phyloP scores from a whole-genome alignment of 768 basidiomycete genomes.

The Lanmaoa rubissima region DNA sequence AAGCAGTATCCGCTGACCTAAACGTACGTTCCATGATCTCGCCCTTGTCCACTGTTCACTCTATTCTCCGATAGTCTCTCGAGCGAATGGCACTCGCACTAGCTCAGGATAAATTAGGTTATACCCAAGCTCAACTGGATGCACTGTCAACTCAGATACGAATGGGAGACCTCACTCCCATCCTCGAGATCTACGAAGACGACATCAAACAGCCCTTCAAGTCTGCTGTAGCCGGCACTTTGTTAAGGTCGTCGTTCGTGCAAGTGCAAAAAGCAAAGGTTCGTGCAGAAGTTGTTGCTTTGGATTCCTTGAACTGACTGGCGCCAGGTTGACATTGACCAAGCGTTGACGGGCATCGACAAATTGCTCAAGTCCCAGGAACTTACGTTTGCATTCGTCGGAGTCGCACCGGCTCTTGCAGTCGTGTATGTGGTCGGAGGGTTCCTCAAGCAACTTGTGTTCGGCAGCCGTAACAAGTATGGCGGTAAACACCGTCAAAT shows the following conservation, averaged over 20 bases:
- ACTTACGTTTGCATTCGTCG: slow-evolving; percentile 94
- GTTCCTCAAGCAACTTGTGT: slow-evolving; percentile 50
- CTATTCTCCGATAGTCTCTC: slow-evolving; percentile 57
- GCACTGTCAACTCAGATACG: slow-evolving; percentile 63
- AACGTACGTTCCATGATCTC: slow-evolving; percentile 47
- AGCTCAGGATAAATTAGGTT: slow-evolving; percentile 75
- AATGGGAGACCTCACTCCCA: slow-evolving; percentile 81
- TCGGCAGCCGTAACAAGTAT: slow-evolving; percentile 48
- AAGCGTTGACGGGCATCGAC: slow-evolving; percentile 88
- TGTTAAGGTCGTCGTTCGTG: slow-evolving; percentile 83
- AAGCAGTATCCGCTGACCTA: slow-evolving; percentile 83
- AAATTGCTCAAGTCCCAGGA: slow-evolving; percentile 92
- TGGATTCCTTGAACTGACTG: not conserved
- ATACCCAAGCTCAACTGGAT: slow-evolving; percentile 60
- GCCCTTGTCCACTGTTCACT: not conserved
- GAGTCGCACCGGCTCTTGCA: slow-evolving; percentile 85
- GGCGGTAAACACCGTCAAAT: slow-evolving; percentile 56
- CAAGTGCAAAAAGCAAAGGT: slow-evolving; percentile 97
- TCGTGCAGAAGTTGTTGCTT: not conserved
- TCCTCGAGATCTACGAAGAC: slow-evolving; percentile 85
- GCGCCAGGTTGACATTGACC: slow-evolving; percentile 82
- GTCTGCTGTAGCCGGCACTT: slow-evolving; percentile 74
- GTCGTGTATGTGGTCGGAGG: slow-evolving; percentile 69
- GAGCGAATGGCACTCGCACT: slow-evolving; percentile 91
- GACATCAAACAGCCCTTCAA: slow-evolving; percentile 87